These are phyloP conservation scores for Cupressus sempervirens DNA, from an alignment of 75 land plant species.

Conservation along the genomic window DNA sequence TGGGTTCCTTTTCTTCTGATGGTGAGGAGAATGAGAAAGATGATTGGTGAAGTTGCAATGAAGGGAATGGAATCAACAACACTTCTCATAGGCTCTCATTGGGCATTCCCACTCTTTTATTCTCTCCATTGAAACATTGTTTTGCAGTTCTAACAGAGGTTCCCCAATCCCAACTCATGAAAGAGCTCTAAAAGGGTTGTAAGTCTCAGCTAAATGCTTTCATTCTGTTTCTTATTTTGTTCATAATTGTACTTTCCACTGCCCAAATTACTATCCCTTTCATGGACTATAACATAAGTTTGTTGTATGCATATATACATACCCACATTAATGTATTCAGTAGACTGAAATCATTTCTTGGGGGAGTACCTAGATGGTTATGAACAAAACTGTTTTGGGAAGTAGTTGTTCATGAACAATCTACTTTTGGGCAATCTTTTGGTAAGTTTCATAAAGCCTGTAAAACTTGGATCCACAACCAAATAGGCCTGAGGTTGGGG, in stretches of 20 bases:
- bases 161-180: not conserved
- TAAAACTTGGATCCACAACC: too few species aligned
- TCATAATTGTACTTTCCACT: not conserved
- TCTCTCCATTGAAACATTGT: not conserved
- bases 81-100: not conserved
- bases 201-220: not conserved
- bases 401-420: too few species aligned
- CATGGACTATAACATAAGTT: not conserved
- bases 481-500: too few species aligned
- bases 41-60: not conserved
- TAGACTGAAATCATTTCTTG: not conserved
- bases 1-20: conserved; percentile 3
- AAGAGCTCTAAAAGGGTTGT: not conserved
- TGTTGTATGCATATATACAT: not conserved
- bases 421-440: not conserved
- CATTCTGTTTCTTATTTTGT: too few species aligned
- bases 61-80: conserved; percentile 1
- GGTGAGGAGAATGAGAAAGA: not conserved
- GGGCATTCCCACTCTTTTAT: not conserved
- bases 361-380: too few species aligned
- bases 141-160: not conserved
- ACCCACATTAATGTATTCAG: not conserved
- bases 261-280: not conserved
- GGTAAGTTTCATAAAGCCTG: too few species aligned
- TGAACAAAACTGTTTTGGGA: too few species aligned